Conservation (phyloP, 2,329 filamentous ascomycete species). For the Sporothrix phasma region DNA sequence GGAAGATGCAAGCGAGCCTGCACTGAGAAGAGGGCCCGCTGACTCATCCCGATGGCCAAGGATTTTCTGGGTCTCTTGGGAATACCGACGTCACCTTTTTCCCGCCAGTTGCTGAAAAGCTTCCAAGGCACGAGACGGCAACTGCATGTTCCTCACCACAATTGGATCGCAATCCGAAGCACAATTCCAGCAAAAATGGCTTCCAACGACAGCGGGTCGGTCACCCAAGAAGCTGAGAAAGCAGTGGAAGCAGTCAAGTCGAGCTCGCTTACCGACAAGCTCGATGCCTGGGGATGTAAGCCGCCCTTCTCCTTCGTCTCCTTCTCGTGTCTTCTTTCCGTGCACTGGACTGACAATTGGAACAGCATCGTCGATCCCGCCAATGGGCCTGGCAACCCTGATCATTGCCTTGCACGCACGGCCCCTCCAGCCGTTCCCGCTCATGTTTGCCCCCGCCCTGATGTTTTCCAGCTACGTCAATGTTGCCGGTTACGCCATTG, state of each 20-base stretch:
- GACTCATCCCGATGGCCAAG: neutral
- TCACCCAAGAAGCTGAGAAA: neutral
- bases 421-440: slow-evolving; percentile 41
- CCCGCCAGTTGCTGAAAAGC: neutral
- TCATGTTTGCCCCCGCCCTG: slow-evolving; percentile 42
- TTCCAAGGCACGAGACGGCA: neutral
- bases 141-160: neutral
- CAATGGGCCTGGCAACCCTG: slow-evolving; percentile 46
- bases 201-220: neutral
- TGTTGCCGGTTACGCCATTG: slow-evolving; percentile 48
- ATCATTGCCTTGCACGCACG: slow-evolving; percentile 46
- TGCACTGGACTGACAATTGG: neutral
- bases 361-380: slow-evolving; percentile 43
- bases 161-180: neutral
- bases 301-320: neutral
- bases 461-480: slow-evolving; percentile 50
- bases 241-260: neutral
- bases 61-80: neutral
- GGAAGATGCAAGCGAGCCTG: neutral
- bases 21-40: neutral
- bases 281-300: slow-evolving; percentile 23
- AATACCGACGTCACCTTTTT: slow-evolving; percentile 10
- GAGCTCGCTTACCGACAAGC: slow-evolving; percentile 15
- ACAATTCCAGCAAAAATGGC: neutral
- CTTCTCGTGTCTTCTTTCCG: neutral